These are phyloP conservation scores for Deinandra increscens DNA, from an alignment of 129 eudicot species.

Conservation along the genomic window DNA sequence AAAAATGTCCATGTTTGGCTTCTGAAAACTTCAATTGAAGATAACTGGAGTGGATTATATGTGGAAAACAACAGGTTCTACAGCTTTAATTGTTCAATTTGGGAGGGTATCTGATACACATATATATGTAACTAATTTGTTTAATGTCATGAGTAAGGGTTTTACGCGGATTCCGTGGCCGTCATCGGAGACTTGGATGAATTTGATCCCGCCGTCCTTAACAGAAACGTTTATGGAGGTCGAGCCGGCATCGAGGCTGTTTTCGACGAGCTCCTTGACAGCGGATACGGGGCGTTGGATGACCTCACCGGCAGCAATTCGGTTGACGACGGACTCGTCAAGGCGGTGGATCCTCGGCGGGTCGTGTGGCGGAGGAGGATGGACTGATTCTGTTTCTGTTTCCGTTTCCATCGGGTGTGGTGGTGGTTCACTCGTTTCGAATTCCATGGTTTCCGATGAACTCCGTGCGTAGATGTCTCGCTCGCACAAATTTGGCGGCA, in stretches of 20 bases:
- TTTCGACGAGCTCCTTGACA: conserved; percentile 92
- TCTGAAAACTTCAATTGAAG: conserved; percentile 14
- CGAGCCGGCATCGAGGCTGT: conserved; percentile 88
- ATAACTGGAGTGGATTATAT: not conserved
- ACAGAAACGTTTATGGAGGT: conserved; percentile 61
- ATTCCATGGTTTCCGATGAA: conserved; percentile 35
- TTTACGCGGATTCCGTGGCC: conserved; percentile 93
- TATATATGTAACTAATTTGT: too few relatives aligned
- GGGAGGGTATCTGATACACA: too few relatives aligned
- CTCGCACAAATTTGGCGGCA: conserved; percentile 6
- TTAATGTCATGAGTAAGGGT: not conserved
- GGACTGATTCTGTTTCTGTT: conserved; percentile 25
- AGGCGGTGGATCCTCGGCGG: conserved; percentile 80
- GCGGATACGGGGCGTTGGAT: conserved; percentile 95
- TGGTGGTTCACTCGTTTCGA: conserved; percentile 22
- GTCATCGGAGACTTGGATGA: conserved; percentile 92
- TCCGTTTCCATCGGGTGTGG: conserved; percentile 45
- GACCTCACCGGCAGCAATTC: conserved; percentile 98
- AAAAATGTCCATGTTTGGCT: not conserved
- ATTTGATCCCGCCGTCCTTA: conserved; percentile 92
- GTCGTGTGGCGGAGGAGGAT: conserved; percentile 22
- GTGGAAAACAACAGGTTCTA: not conserved
- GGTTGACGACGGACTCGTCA: conserved; percentile 82
- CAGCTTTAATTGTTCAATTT: not conserved
- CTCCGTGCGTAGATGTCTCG: not conserved